Base-by-base conservation (phyloP, 2,329 filamentous ascomycete genomes). In the Tolypocladium paradoxum region DNA sequence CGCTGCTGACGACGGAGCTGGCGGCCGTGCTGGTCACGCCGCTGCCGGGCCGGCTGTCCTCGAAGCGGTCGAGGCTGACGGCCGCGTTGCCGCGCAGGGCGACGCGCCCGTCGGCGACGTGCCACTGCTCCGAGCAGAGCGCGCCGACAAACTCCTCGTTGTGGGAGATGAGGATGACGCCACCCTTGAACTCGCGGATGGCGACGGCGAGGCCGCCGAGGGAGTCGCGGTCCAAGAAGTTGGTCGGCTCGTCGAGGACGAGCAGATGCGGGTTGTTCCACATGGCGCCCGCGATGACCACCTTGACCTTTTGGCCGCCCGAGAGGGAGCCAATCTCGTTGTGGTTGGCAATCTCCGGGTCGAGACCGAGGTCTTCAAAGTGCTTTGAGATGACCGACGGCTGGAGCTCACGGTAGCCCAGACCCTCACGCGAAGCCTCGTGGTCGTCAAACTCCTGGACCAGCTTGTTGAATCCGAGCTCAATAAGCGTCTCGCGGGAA, bases 241-340 rank as follows among this genome's bases (percentile, higher is more conserved):
- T 99, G 69, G 93, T 97, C 54, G 93, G 93, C 74, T 99, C 92
- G 79, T 99, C 93, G 27, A 99, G 85, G 49, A 99, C 93, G 56
- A 99, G 83, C 64, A 99, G 75, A 76, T 99, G 93, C 1, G 93
- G 93, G 77, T 97, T 97, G 76, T 97, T 96, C 91, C 91, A 96
- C 90, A 95, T 95, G 62, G 90, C 89, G 64, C 89, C 89, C 3
- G 90, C 93, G 62, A 99, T 84, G 58, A 99, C 93, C 48, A 99
- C 93, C 81, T 99, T 99, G 75, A 99, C 93, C 73, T 97, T 97
- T 69, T 99, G 93, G 16, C 93, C 93, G 72, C 93, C 93, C 11
- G 91, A 96, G 14, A 99, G 79, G 64, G 91, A 93, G 57, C 88
- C 90, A 63, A 99, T 99, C 73, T 96, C 87, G 71, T 96, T 97